phyloP scores from a whole-genome alignment of 2,329 filamentous ascomycete species.

The Tricladium varicosporioides region DNA sequence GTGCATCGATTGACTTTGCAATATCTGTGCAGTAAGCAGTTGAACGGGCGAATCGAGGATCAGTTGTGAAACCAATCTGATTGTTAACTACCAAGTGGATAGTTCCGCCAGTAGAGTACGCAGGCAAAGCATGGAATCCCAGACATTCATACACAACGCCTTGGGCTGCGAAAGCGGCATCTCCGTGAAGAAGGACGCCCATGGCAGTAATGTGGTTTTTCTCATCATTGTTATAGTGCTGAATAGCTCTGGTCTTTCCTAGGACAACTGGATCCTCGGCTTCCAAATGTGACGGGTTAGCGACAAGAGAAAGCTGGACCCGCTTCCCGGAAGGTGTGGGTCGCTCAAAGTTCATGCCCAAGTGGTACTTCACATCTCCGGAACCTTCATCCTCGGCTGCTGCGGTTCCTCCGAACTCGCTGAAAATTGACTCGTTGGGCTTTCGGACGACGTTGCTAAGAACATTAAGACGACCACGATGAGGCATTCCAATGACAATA shows the following conservation, averaged over 20 bases:
- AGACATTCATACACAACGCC: slow-evolving; percentile 98
- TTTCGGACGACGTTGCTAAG: slow-evolving; percentile 98
- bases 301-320: slow-evolving; percentile 96
- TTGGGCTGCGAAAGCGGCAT: slow-evolving; percentile 94
- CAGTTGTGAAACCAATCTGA: slow-evolving; percentile 99
- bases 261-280: slow-evolving; percentile 97
- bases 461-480: slow-evolving; percentile 96
- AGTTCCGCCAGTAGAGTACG: slow-evolving; percentile 95
- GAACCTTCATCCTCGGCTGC: slow-evolving; percentile 93
- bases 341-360: slow-evolving; percentile 99
- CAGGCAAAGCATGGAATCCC: slow-evolving; percentile 92
- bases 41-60: slow-evolving; percentile 94
- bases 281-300: slow-evolving; percentile 97
- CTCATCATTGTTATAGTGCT: slow-evolving; percentile 99
- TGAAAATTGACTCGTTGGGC: slow-evolving; percentile 99
- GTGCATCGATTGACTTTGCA: slow-evolving; percentile 96
- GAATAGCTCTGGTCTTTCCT: slow-evolving; percentile 94
- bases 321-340: slow-evolving; percentile 98
- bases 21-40: slow-evolving; percentile 99
- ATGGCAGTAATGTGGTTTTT: slow-evolving; percentile 84
- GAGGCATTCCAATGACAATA: slow-evolving; percentile 99
- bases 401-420: slow-evolving; percentile 87
- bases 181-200: slow-evolving; percentile 93
- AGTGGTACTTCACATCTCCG: slow-evolving; percentile 98
- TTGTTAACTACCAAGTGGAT: slow-evolving; percentile 99